phyloP scores from a whole-genome alignment of 75 land plant genomes.

The Sequoiadendron giganteum region DNA sequence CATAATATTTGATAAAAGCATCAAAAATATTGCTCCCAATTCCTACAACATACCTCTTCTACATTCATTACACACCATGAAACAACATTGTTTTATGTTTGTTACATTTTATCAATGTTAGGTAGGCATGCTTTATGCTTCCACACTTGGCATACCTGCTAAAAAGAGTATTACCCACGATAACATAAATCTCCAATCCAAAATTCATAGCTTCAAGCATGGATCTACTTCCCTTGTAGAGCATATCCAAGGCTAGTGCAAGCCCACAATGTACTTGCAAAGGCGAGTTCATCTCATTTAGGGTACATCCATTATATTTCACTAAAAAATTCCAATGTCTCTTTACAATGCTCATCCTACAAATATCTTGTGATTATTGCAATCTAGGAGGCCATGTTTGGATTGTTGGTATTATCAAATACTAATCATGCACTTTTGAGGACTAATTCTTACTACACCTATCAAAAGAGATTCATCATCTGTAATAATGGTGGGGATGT shows the following conservation, averaged over 20 bases:
- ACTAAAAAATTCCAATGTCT: conserved; percentile 34
- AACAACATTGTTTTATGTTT: conserved; percentile 41
- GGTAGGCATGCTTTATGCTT: conserved; percentile 33
- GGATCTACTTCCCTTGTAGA: conserved; percentile 48
- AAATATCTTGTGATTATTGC: conserved; percentile 45
- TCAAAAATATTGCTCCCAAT: conserved; percentile 48
- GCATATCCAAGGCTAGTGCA: conserved; percentile 45
- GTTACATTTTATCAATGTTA: conserved; percentile 23
- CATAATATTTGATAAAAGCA: conserved; percentile 45
- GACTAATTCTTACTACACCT: no score
- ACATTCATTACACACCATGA: conserved; percentile 58
- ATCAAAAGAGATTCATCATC: no score
- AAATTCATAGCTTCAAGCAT: conserved; percentile 41
- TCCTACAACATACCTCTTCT: conserved; percentile 43
- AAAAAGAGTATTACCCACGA: conserved; percentile 42
- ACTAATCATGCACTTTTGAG: conserved; percentile 31
- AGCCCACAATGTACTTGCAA: conserved; percentile 36
- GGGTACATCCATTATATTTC: not conserved
- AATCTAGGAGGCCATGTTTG: conserved; percentile 56
- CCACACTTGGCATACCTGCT: conserved; percentile 71
- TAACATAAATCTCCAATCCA: conserved; percentile 29
- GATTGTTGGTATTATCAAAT: conserved; percentile 42
- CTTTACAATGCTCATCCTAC: conserved; percentile 21
- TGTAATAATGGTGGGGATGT: no score
- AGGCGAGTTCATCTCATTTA: conserved; percentile 27